These are phyloP conservation scores for Neonectria coccinea DNA, from an alignment of 2,329 filamentous ascomycete genomes.

Conservation along the genomic window DNA sequence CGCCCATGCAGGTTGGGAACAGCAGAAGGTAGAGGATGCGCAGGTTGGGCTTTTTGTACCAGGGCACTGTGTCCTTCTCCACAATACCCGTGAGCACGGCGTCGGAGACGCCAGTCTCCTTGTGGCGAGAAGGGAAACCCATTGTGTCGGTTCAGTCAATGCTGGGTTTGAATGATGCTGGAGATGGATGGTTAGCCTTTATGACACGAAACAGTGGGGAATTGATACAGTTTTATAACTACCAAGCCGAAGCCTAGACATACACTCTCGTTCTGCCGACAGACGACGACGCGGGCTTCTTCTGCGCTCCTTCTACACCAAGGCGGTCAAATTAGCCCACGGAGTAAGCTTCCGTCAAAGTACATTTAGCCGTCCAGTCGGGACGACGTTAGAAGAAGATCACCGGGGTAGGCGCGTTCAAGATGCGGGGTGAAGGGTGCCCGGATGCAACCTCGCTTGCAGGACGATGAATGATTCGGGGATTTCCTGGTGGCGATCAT, in stretches of 20 bases:
- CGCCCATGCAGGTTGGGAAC: slow-evolving; percentile 65
- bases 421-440: slow-evolving; percentile 1
- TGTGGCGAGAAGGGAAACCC: slow-evolving; percentile 19
- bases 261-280: neutral
- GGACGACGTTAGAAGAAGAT: neutral
- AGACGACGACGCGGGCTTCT: neutral
- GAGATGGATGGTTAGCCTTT: neutral
- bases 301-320: neutral
- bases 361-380: slow-evolving; percentile 20
- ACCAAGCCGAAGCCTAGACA: neutral
- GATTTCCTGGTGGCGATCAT: neutral
- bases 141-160: slow-evolving; percentile 4
- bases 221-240: neutral
- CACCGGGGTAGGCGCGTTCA: neutral
- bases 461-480: neutral
- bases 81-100: slow-evolving; percentile 49
- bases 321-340: neutral
- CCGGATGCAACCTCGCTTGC: neutral
- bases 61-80: slow-evolving; percentile 51
- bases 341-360: neutral
- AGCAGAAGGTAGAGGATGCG: slow-evolving; percentile 63
- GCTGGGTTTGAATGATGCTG: neutral
- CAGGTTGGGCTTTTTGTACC: slow-evolving; percentile 68
- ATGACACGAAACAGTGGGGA: neutral
- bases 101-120: slow-evolving; percentile 22